These are phyloP conservation scores for Prosopis cineraria DNA, from an alignment of 306 rosid species.

Conservation along the genomic window DNA sequence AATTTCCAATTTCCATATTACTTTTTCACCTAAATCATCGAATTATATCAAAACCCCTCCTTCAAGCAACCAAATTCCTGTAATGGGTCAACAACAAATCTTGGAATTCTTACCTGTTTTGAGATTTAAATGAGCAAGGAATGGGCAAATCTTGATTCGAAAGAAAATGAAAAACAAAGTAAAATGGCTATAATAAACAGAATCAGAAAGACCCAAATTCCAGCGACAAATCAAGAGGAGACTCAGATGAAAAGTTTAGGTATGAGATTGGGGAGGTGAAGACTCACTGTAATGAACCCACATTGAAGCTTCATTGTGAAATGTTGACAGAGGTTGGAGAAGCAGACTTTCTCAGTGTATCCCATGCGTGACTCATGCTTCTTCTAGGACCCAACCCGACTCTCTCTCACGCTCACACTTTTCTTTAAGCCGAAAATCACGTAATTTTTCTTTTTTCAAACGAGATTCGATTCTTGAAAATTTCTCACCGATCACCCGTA, in stretches of 20 bases:
- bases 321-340: background rate
- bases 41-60: constrained; percentile 29
- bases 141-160: background rate
- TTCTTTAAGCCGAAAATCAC: background rate
- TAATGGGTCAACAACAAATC: constrained; percentile 31
- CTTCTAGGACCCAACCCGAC: background rate
- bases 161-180: background rate
- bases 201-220: background rate
- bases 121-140: constrained; percentile 22
- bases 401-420: background rate
- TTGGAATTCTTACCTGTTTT: constrained; percentile 8
- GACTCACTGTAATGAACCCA: constrained; percentile 13
- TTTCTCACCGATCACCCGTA: background rate
- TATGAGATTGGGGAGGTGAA: constrained; percentile 31
- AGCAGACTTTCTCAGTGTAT: background rate
- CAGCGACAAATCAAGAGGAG: constrained; percentile 19
- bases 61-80: constrained; percentile 25
- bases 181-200: background rate
- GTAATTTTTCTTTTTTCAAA: background rate
- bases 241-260: constrained; percentile 1
- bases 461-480: background rate
- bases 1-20: background rate
- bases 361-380: background rate
- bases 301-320: constrained; percentile 30
- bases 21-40: background rate